These are phyloP conservation scores for Zygnema cylindricum DNA, from an alignment of 139 green algal species.

Conservation along the genomic window DNA sequence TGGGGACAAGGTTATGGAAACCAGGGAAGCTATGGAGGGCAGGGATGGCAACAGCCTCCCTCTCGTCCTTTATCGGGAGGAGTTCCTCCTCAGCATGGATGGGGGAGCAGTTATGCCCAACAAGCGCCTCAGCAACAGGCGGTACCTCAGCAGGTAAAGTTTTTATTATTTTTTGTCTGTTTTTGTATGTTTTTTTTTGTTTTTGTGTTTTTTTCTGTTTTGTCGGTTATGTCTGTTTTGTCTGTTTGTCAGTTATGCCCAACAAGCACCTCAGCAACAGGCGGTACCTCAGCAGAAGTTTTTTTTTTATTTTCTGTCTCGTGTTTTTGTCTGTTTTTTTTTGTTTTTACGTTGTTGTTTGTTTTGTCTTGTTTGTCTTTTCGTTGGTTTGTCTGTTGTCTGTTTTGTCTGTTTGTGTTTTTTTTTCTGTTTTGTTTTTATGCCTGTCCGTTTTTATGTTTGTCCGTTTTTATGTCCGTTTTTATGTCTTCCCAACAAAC, in stretches of 20 bases:
- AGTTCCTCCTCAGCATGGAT: neutral
- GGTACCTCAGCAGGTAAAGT: neutral
- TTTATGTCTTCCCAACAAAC: neutral
- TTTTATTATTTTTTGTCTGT: neutral
- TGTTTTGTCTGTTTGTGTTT: neutral
- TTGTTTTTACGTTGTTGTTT: neutral
- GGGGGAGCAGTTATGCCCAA: neutral
- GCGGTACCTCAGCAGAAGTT: too few species aligned
- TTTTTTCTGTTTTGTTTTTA: neutral
- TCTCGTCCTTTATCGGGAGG: neutral
- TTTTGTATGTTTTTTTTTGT: constrained; percentile 1
- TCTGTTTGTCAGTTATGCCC: neutral
- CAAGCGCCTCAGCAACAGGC: constrained; percentile 9
- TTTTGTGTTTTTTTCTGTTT: neutral
- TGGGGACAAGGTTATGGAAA: neutral
- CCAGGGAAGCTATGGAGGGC: neutral
- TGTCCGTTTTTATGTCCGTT: neutral
- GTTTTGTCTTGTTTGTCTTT: neutral
- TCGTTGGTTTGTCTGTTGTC: neutral
- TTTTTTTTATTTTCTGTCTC: too few species aligned
- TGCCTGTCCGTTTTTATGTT: neutral
- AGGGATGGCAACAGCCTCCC: constrained; percentile 23
- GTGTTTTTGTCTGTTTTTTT: too few species aligned
- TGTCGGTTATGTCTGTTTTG: neutral
- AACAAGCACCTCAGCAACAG: neutral